Evolutionary conservation across 345 rosid genomes (phyloP), one percentile per base, ranked within the genome.

Genomic region (Murraya paniculata): DNA sequence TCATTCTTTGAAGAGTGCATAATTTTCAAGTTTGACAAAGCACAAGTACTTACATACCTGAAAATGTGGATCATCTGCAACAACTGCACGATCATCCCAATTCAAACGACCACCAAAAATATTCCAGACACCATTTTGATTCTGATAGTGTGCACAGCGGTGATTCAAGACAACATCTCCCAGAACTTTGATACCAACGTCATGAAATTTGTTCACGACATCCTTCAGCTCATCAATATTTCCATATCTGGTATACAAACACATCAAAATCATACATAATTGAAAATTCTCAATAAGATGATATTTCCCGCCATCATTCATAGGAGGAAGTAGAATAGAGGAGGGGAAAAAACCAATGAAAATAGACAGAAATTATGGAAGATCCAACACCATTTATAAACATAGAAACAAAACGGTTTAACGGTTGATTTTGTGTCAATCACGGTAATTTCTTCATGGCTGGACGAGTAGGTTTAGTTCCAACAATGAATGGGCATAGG

Each of bases 111-210:
- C 99, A 21, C 99, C 99, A 83, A 90, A 95, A 60, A 92, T 80
- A 86, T 95, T 95, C 99, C 99, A 95, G 22, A 93, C 80, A 65
- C 98, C 99, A 76, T 95, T 95, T 86, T 87, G 84, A 78, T 95
- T 95, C 80, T 95, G 81, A 83, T 73, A 89, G 45, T 95, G 92
- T 30, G 99, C 99, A 86, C 99, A 95, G 2, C 99, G 98, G 69
- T 95, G 99, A 84, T 93, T 95, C 81, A 95, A 81, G 64, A 95
- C 99, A 81, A 74, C 99, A 90, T 95, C 99, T 75, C 99, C 99
- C 27, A 95, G 89, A 83, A 88, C 95, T 91, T 86, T 92, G 66
- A 95, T 77, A 66, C 95, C 94, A 59, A 83, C 91, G 68, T 82
- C 82, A 84, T 95, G 99, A 78, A 92, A 84, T 71, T 5, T 84